Percentiles rank a stretch among this genome's conserved stretches.
phyloP scores from a whole-genome alignment of 768 basidiomycete species.

The Mycena crocata region DNA sequence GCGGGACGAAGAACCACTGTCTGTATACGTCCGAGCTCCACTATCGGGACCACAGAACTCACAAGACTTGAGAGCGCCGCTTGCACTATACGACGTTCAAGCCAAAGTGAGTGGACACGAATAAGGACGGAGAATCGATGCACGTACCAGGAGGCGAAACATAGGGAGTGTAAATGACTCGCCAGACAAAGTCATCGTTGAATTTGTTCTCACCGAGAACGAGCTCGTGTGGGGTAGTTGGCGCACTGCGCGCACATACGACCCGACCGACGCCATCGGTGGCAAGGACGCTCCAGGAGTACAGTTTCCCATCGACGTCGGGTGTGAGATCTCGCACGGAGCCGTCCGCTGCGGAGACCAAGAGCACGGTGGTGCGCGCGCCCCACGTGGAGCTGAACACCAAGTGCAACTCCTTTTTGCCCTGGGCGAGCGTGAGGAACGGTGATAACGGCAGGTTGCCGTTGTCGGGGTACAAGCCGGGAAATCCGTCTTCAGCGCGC shows the following conservation, averaged over 20 bases:
- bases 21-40: conserved; percentile 61
- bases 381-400: conserved; percentile 66
- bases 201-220: conserved; percentile 56
- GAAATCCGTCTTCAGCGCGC: conserved; percentile 55
- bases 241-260: conserved; percentile 63
- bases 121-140: not conserved
- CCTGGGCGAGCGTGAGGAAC: conserved; percentile 47
- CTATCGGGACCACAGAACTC: conserved; percentile 61
- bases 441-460: conserved; percentile 57
- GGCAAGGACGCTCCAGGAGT: conserved; percentile 66
- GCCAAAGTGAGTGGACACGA: not conserved
- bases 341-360: conserved; percentile 56
- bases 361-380: conserved; percentile 62
- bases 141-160: conserved; percentile 55
- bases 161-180: conserved; percentile 55
- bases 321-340: conserved; percentile 58
- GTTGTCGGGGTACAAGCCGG: conserved; percentile 69
- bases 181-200: conserved; percentile 44
- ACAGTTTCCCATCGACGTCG: conserved; percentile 44
- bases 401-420: conserved; percentile 45
- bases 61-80: conserved; percentile 54
- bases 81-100: conserved; percentile 49
- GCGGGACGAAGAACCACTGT: conserved; percentile 61
- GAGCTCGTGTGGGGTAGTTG: conserved; percentile 58
- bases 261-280: conserved; percentile 57